phyloP scores from a whole-genome alignment of 164 flowering plant genomes.

The Magnolia kwangsiensis region DNA sequence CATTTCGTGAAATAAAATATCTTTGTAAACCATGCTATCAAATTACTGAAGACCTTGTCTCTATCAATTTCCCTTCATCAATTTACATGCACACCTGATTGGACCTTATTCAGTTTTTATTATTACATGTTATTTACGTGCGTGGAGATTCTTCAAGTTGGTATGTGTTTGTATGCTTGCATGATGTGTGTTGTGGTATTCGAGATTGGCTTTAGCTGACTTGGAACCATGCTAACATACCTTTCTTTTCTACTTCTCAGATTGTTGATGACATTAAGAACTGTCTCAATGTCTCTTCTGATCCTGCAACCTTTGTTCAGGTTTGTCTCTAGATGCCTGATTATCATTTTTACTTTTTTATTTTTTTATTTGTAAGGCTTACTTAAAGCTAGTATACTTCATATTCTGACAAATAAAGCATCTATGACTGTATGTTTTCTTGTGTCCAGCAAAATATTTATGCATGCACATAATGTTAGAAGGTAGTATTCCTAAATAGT shows the following conservation, averaged over 20 bases:
- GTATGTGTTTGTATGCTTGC: not conserved
- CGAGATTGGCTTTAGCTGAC: not conserved
- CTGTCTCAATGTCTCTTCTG: slow-evolving; percentile 27
- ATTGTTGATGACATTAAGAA: slow-evolving; percentile 30
- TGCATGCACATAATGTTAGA: not conserved
- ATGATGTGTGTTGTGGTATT: not conserved
- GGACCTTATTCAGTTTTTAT: too few relatives aligned
- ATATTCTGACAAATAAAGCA: too few relatives aligned
- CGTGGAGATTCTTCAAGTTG: not conserved
- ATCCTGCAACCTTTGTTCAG: slow-evolving; percentile 47
- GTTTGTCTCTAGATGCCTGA: slow-evolving; percentile 14
- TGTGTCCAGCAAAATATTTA: not conserved
- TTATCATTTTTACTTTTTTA: not conserved
- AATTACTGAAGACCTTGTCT: not conserved
- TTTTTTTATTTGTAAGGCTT: not conserved
- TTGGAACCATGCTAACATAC: not conserved
- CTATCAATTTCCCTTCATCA: not conserved
- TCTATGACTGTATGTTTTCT: not conserved
- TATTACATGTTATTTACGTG: not conserved
- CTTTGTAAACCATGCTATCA: too few relatives aligned
- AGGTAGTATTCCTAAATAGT: not conserved
- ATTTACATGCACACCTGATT: too few relatives aligned
- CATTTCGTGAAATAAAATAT: too few relatives aligned
- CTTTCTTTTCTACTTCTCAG: slow-evolving; percentile 15
- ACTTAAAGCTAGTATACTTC: too few relatives aligned